Base-by-base conservation (phyloP, 2,329 filamentous ascomycete genomes). In the Talaromyces sp. region DNA sequence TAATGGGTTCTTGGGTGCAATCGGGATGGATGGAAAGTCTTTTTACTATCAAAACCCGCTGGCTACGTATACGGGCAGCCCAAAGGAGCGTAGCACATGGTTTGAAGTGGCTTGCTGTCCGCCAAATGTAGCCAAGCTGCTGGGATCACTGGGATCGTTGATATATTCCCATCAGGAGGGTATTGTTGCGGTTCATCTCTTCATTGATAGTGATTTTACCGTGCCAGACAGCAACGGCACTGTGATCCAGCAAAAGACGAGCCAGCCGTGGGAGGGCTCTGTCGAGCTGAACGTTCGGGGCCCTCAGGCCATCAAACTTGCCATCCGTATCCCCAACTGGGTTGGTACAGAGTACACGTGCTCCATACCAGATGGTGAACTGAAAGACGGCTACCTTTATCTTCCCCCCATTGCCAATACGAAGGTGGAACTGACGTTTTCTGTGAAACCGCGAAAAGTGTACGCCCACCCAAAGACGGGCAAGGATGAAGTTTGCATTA, bases 21-120 rank as follows among this genome's bases (percentile, higher is more conserved):
- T 86, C 79, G 81, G 79, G 27, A 68, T 80, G 9, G 78, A 83
- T 63, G 84, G 85, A 2, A 82, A 76, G 32, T 75, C 75, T 1
- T 88, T 87, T 68, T 85, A 83, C 0, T 88, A 88, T 62, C 80
- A 81, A 57, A 87, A 87, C 64, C 84, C 86, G 61, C 74, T 87
- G 0, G 81, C 80, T 0, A 84, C 82, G 35, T 83, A 79, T 9
- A 78, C 81, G 8, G 67, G 68, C 1, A 76, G 84, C 59, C 74
- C 75, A 19, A 84, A 79, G 21, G 72, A 75, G 59, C 75, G 84
- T 14, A 75, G 80, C 32, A 78, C 81, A 24, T 87, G 85, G 84
- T 87, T 86, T 58, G 80, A 80, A 55, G 81, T 79, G 41, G 82
- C 83, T 6, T 87, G 84, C 63, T 87, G 85, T 65, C 85, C 85